These are phyloP conservation scores for Vitis rotundifolia DNA, from an alignment of 164 flowering plant genomes.

Conservation along the genomic window DNA sequence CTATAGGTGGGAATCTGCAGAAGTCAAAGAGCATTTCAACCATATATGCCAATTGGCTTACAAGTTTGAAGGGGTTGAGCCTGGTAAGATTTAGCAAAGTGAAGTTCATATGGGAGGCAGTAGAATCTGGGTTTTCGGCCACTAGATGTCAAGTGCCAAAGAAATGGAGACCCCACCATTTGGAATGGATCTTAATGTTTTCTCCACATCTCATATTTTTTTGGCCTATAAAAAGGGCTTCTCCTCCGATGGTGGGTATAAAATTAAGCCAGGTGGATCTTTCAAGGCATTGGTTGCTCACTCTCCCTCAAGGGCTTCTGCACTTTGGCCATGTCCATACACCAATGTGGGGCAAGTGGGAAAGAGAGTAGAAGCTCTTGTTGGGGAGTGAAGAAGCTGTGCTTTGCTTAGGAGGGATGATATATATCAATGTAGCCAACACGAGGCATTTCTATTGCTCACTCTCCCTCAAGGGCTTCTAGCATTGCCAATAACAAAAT, in stretches of 20 bases:
- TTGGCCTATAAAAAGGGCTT: constrained; percentile 17
- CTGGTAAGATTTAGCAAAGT: too few relatives aligned
- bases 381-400: constrained; percentile 19
- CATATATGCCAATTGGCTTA: too few relatives aligned
- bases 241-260: neutral
- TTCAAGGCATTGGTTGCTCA: constrained; percentile 32
- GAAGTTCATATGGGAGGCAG: neutral
- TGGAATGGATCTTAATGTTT: neutral
- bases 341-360: neutral
- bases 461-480: constrained; percentile 31
- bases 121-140: constrained; percentile 7
- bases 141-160: constrained; percentile 10
- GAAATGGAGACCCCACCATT: constrained; percentile 16
- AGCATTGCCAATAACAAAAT: neutral
- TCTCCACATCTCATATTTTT: neutral
- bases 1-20: too few relatives aligned
- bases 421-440: neutral
- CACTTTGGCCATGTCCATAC: neutral
- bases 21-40: too few relatives aligned
- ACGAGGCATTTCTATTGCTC: constrained; percentile 16
- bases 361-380: constrained; percentile 17
- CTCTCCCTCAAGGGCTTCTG: constrained; percentile 60
- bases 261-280: neutral
- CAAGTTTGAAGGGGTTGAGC: too few relatives aligned
- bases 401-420: neutral